These are phyloP conservation scores for Cyberlindnera nakhonratchasimensis DNA, from an alignment of 805 yeast species.

Conservation along the genomic window DNA sequence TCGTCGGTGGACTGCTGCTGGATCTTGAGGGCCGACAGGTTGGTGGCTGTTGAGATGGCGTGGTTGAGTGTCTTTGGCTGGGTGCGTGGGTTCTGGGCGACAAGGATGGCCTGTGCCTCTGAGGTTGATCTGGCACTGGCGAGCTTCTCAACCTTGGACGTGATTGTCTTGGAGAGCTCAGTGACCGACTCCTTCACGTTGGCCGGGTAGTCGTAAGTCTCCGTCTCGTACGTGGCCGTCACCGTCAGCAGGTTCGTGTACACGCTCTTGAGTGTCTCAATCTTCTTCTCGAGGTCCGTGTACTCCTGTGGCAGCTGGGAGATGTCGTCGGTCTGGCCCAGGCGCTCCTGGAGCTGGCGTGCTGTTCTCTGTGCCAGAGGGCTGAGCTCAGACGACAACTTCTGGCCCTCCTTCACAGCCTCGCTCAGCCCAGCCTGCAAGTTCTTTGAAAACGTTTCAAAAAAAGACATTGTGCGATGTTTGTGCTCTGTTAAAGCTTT, in stretches of 20 bases:
- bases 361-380: slow-evolving; percentile 80
- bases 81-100: slow-evolving; percentile 44
- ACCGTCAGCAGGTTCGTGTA: slow-evolving; percentile 56
- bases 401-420: slow-evolving; percentile 40
- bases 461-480: slow-evolving; percentile 24
- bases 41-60: slow-evolving; percentile 75
- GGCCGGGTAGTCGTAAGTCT: slow-evolving; percentile 81
- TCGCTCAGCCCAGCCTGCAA: slow-evolving; percentile 27
- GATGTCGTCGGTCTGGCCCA: slow-evolving; percentile 78
- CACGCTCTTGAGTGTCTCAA: slow-evolving; percentile 68
- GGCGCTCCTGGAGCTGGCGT: slow-evolving; percentile 71
- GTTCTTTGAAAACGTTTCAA: slow-evolving; percentile 31
- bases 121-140: slow-evolving; percentile 71
- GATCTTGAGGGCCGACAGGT: slow-evolving; percentile 36
- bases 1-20: slow-evolving; percentile 33
- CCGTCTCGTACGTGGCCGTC: slow-evolving; percentile 59
- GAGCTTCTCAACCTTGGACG: slow-evolving; percentile 60
- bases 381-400: slow-evolving; percentile 52
- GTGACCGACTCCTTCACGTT: slow-evolving; percentile 69
- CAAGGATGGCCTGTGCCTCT: slow-evolving; percentile 77
- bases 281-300: slow-evolving; percentile 64
- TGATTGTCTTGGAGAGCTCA: slow-evolving; percentile 64
- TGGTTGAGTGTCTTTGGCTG: slow-evolving; percentile 80
- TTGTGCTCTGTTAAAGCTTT: background rate
- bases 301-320: slow-evolving; percentile 84